phyloP scores from a whole-genome alignment of 2,329 filamentous ascomycete species.

The Stachybotrys elegans region DNA sequence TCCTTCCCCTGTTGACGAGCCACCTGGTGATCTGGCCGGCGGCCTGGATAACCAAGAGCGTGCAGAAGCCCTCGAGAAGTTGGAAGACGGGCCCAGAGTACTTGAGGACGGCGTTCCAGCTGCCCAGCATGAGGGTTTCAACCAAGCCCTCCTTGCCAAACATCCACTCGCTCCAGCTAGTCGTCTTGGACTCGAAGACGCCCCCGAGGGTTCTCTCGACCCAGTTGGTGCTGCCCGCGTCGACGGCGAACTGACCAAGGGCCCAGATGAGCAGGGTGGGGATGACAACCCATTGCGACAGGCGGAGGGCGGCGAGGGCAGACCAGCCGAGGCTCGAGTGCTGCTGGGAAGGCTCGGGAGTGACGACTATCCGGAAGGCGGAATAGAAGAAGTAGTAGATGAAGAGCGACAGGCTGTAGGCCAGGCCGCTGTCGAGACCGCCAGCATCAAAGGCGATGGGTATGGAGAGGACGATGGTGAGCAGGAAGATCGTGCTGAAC shows the following conservation, averaged over 20 bases:
- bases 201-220: slow-evolving; percentile 72
- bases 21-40: slow-evolving; percentile 91
- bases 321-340: slow-evolving; percentile 67
- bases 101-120: slow-evolving; percentile 81
- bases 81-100: slow-evolving; percentile 96
- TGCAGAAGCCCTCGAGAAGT: slow-evolving; percentile 93
- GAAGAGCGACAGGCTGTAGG: slow-evolving; percentile 85
- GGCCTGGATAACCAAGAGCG: slow-evolving; percentile 89
- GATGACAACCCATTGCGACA: slow-evolving; percentile 82
- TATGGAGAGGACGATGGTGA: slow-evolving; percentile 91
- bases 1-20: slow-evolving; percentile 87
- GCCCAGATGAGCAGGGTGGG: slow-evolving; percentile 90
- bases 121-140: slow-evolving; percentile 73
- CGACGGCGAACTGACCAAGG: slow-evolving; percentile 89
- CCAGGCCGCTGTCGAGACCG: slow-evolving; percentile 87
- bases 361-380: slow-evolving; percentile 71
- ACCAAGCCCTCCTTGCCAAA: slow-evolving; percentile 82
- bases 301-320: slow-evolving; percentile 63
- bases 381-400: slow-evolving; percentile 90
- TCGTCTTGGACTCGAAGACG: slow-evolving; percentile 55
- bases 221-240: slow-evolving; percentile 74
- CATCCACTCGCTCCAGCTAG: slow-evolving; percentile 75
- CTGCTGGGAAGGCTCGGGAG: slow-evolving; percentile 41
- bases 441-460: slow-evolving; percentile 97
- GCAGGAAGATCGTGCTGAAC: slow-evolving; percentile 79